Evolutionary conservation across 2,329 filamentous ascomycete species (phyloP), one percentile per base, ranked within the genome.

Genomic region (Cercospora zeina): DNA sequence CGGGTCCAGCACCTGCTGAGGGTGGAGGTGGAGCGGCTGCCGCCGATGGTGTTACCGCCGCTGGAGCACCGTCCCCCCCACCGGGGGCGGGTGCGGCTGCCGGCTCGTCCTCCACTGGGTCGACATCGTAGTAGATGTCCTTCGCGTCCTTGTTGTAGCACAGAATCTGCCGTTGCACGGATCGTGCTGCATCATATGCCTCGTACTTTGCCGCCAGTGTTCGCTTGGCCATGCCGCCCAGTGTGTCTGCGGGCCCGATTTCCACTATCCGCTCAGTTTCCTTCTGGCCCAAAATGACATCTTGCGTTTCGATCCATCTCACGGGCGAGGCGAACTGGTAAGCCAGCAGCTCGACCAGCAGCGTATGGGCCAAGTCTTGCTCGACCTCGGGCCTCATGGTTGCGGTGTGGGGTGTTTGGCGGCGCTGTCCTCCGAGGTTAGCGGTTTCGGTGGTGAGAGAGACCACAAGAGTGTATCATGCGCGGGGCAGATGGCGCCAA

Each of bases 121-220:
- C 95, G 49, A 96, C 93, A 75, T 97, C 93, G 79, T 99, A 99
- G 83, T 99, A 99, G 68, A 99, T 99, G 78, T 99, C 95, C 78
- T 97, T 97, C 61, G 92, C 90, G 75, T 99, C 95, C 79, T 99
- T 99, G 83, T 96, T 97, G 83, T 97, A 99, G 83, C 95, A 97
- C 61, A 99, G 86, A 76, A 99, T 97, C 78, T 97, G 93, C 76
- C 95, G 87, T 80, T 97, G 93, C 47, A 97, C 89, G 7, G 93
- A 97, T 74, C 93, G 93, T 65, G 95, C 95, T 61, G 95, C 95
- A 79, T 99, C 95, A 79, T 97, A 96, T 67, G 93, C 93, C 83
- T 99, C 95, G 78, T 97, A 99, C 80, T 97, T 97, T 75, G 92
- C 93, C 64, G 93, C 91, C 65, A 99, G 80, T 58, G 95, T 99